Evolutionary conservation across 129 eudicot genomes (phyloP).

Genomic region (carrot (Daucus carota)): DNA sequence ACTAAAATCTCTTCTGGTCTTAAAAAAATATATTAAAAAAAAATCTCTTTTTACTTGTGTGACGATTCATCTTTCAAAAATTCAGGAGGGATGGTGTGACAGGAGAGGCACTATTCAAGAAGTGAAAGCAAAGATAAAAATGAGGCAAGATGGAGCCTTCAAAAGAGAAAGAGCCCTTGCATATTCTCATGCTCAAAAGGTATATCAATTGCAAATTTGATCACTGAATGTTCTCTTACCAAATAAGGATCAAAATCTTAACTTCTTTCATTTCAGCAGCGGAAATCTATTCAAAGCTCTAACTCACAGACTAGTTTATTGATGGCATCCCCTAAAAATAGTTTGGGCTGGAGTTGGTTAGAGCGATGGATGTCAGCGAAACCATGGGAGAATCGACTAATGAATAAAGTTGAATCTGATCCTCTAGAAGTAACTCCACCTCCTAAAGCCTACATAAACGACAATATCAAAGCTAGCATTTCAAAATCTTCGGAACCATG

Average conservation of each 20-base stretch:
- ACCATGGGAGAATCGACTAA: slow-evolving; percentile 91
- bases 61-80: not conserved
- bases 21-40: too few relatives aligned
- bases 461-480: slow-evolving; percentile 10
- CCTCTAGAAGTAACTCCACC: slow-evolving; percentile 41
- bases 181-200: slow-evolving; percentile 85
- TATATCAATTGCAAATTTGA: slow-evolving; percentile 10
- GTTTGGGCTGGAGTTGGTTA: slow-evolving; percentile 94
- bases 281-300: slow-evolving; percentile 43
- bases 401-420: slow-evolving; percentile 51
- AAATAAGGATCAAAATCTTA: not conserved
- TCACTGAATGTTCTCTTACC: not conserved
- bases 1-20: not conserved
- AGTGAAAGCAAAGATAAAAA: slow-evolving; percentile 73
- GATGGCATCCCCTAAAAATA: slow-evolving; percentile 35
- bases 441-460: slow-evolving; percentile 24
- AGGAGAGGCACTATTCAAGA: slow-evolving; percentile 74
- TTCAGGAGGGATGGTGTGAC: slow-evolving; percentile 96
- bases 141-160: slow-evolving; percentile 89
- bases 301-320: slow-evolving; percentile 27
- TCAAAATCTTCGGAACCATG: slow-evolving; percentile 42
- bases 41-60: not conserved
- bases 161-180: slow-evolving; percentile 95
- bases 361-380: slow-evolving; percentile 98
- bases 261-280: slow-evolving; percentile 20